Conservation (phyloP, 371 early-diverging fungal species). For the Smittium mucronatum region DNA sequence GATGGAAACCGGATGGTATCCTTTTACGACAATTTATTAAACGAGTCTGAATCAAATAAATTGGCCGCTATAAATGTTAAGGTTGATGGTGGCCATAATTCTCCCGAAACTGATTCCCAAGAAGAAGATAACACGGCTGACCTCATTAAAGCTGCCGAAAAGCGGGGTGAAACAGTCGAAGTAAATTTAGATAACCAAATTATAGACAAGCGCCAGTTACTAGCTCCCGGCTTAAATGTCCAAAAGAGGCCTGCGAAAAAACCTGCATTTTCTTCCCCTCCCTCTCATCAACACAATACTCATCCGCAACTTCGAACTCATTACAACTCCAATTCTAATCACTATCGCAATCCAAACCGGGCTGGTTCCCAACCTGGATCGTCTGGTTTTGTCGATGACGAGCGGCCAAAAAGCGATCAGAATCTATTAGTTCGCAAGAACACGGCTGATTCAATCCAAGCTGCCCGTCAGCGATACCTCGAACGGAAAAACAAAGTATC, state of each 20-base stretch:
- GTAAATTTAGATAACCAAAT: conserved; percentile 12
- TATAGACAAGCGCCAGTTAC: conserved; percentile 13
- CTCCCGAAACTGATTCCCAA: background rate
- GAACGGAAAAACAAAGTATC: conserved; percentile 2
- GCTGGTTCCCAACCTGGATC: background rate
- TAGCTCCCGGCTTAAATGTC: conserved; percentile 9
- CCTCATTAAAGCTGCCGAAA: background rate
- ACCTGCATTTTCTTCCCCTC: too few species aligned
- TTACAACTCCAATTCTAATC: background rate
- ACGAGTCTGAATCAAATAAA: conserved; percentile 1
- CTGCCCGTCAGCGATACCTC: background rate
- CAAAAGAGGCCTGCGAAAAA: background rate
- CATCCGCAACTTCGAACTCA: background rate
- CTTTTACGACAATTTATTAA: background rate
- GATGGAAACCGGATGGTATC: background rate
- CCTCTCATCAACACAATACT: background rate
- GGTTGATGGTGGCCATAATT: background rate
- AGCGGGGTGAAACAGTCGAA: background rate
- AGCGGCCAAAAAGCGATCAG: background rate
- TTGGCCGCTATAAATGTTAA: background rate
- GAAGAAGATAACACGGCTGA: background rate
- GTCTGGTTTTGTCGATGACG: background rate
- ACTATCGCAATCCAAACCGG: background rate
- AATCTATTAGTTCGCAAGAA: too few species aligned
- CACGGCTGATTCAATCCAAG: background rate